phyloP scores from a whole-genome alignment of 305 asterid species.

The Fraxinus baroniana region DNA sequence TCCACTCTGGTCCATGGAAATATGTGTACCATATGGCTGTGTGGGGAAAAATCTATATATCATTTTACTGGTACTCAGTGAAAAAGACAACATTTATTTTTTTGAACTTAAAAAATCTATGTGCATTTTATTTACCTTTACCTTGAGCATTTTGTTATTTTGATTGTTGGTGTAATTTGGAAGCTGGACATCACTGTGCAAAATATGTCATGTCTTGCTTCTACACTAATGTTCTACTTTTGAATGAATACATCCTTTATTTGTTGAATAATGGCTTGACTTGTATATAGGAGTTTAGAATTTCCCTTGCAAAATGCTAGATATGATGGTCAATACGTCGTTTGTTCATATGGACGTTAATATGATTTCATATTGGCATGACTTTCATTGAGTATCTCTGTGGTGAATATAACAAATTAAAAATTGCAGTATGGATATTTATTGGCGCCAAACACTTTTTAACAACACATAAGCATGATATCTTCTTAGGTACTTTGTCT shows the following conservation, averaged over 20 bases:
- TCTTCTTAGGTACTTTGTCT: not conserved
- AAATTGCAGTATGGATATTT: not conserved
- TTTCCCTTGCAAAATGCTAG: not conserved
- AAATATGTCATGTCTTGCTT: not conserved
- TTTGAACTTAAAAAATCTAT: not conserved
- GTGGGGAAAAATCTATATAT: not conserved
- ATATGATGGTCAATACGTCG: not conserved
- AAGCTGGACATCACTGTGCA: not conserved
- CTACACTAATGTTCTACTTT: not conserved
- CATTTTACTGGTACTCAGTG: not conserved
- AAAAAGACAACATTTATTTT: not conserved
- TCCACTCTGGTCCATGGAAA: not conserved
- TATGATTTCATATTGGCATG: not conserved
- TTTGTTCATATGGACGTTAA: not conserved
- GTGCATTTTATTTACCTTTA: not conserved
- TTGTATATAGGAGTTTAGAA: not conserved
- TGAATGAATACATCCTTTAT: not conserved
- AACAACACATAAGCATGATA: not conserved
- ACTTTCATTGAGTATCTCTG: not conserved
- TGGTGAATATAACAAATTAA: not conserved
- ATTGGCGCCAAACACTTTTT: not conserved
- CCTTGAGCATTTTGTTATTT: not conserved
- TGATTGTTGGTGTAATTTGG: conserved; percentile 1
- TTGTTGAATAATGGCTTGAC: not conserved
- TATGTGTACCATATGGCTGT: not conserved